phyloP scores from a whole-genome alignment of 202 grass and related monocot genomes.

The Schoenoplectus triqueter region DNA sequence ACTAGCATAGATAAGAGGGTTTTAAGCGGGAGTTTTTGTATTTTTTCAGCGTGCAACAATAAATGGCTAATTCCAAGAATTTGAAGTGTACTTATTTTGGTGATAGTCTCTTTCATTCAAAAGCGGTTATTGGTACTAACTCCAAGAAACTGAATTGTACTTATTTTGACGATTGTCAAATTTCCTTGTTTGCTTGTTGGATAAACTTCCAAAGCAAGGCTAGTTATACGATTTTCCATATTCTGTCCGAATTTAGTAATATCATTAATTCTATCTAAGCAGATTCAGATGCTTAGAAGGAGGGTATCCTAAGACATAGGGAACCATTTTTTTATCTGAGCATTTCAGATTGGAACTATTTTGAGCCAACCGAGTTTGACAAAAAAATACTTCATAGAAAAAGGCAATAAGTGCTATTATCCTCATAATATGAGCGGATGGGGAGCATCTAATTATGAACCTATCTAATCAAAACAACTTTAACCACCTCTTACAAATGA shows the following conservation, averaged over 20 bases:
- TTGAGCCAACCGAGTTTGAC: constrained; percentile 22
- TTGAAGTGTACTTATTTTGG: neutral
- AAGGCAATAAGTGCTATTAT: constrained; percentile 11
- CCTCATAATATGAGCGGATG: constrained; percentile 20
- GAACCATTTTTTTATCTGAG: neutral
- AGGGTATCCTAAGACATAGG: constrained; percentile 18
- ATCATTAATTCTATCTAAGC: neutral
- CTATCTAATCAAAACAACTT: constrained; percentile 21
- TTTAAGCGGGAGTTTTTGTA: neutral
- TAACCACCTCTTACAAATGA: constrained; percentile 14
- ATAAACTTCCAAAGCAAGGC: constrained; percentile 33
- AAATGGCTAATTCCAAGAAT: neutral
- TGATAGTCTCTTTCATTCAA: neutral
- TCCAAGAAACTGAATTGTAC: neutral
- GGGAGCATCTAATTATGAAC: constrained; percentile 12
- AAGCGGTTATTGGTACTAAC: neutral
- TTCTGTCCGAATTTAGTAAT: neutral
- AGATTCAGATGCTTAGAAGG: constrained; percentile 13
- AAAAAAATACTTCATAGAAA: neutral
- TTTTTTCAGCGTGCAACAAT: neutral
- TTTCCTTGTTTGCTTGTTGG: constrained; percentile 8
- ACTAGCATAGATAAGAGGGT: neutral
- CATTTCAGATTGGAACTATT: constrained; percentile 26
- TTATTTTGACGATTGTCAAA: neutral
- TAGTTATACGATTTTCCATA: constrained; percentile 10